Evolutionary conservation across 257 asterid genomes (phyloP).

Genomic region (Solanum dulcamara): DNA sequence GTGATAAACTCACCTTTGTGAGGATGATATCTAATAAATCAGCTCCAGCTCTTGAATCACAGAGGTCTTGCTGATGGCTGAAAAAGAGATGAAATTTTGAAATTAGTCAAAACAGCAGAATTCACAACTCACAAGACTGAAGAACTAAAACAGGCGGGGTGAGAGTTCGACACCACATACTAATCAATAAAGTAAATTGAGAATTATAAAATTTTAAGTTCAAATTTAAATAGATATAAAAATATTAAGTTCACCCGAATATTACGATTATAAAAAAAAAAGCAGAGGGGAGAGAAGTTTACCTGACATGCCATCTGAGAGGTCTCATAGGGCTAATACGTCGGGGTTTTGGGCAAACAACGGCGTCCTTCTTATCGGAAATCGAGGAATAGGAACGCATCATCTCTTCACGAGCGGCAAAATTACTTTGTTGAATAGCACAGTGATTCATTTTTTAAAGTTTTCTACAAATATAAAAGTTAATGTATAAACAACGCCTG

Average conservation of each 20-base stretch:
- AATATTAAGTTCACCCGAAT: background rate
- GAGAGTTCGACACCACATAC: too few relatives aligned
- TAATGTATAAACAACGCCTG: background rate
- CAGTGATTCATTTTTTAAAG: conserved; percentile 48
- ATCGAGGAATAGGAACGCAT: conserved; percentile 11
- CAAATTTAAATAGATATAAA: too few relatives aligned
- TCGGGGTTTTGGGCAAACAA: conserved; percentile 92
- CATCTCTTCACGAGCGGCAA: conserved; percentile 59
- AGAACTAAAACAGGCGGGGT: too few relatives aligned
- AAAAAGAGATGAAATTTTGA: background rate
- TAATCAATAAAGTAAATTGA: background rate
- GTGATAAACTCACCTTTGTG: conserved; percentile 31
- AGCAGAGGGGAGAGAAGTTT: background rate
- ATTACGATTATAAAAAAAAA: too few relatives aligned
- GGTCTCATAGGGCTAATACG: conserved; percentile 52
- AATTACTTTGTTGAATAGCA: conserved; percentile 36
- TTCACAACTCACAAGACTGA: background rate
- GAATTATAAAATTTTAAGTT: too few relatives aligned
- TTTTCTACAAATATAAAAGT: background rate
- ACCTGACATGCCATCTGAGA: conserved; percentile 72
- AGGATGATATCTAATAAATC: conserved; percentile 77
- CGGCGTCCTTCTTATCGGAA: conserved; percentile 38
- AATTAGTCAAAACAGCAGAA: background rate
- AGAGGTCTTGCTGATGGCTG: conserved; percentile 74
- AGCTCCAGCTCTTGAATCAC: conserved; percentile 74